Evolutionary conservation across 202 grass and related monocot genomes (phyloP).

Genomic region (Sporobolus alterniflorus): DNA sequence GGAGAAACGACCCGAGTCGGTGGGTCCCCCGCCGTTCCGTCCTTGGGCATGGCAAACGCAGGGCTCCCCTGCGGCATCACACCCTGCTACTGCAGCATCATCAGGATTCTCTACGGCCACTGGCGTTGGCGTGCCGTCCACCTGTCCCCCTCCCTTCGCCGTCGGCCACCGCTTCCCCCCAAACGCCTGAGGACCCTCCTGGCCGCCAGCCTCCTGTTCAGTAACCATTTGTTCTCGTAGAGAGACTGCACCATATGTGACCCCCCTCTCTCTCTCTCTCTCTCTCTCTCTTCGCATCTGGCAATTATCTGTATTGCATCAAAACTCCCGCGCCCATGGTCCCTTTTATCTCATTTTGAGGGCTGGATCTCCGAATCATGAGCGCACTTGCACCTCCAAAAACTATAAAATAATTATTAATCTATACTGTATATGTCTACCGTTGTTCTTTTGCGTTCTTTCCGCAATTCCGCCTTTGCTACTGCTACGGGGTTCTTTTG

Average conservation of each 20-base stretch:
- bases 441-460: not conserved
- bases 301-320: not conserved
- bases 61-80: constrained; percentile 46
- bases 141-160: not conserved
- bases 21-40: constrained; percentile 38
- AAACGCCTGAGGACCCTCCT: not conserved
- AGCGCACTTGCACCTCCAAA: not conserved
- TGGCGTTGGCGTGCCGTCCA: not conserved
- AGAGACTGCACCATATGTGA: not conserved
- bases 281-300: not conserved
- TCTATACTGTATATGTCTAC: not conserved
- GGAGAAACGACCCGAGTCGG: constrained; percentile 52
- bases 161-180: constrained; percentile 29
- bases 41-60: constrained; percentile 77
- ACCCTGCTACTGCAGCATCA: constrained; percentile 82
- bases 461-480: not conserved
- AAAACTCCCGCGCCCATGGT: constrained; percentile 4
- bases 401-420: constrained; percentile 22
- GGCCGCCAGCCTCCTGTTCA: not conserved
- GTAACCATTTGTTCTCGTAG: not conserved
- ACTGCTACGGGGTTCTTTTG: constrained; percentile 5
- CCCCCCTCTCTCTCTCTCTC: not conserved
- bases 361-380: constrained; percentile 5
- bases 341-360: constrained; percentile 16
- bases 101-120: constrained; percentile 75